Conservation (phyloP, 1,284 basidiomycete species). For the Microbotryum lychnidis-dioicae region DNA sequence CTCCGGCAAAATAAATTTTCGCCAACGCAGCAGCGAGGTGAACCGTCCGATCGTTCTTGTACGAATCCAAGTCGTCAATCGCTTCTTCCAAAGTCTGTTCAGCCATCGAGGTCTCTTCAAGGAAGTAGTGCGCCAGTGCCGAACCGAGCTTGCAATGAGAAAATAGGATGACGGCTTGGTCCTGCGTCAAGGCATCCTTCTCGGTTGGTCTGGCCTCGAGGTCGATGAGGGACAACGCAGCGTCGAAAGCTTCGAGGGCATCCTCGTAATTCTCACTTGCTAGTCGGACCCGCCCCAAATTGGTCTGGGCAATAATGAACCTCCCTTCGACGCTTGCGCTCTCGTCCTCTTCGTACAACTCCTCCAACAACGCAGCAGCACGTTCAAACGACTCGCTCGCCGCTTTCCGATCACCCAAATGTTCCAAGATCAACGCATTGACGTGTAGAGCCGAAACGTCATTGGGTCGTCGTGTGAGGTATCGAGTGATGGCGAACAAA, state of each 20-base stretch:
- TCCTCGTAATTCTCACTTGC: slow-evolving; percentile 52
- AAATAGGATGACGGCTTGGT: slow-evolving; percentile 15
- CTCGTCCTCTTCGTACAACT: slow-evolving; percentile 79
- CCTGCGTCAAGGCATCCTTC: slow-evolving; percentile 1
- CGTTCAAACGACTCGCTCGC: slow-evolving; percentile 55
- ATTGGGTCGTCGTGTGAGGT: slow-evolving; percentile 57
- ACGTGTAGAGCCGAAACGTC: slow-evolving; percentile 76
- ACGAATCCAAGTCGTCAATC: slow-evolving; percentile 19
- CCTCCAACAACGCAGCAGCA: slow-evolving; percentile 67
- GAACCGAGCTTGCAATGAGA: slow-evolving; percentile 25
- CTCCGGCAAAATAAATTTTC: slow-evolving; percentile 13
- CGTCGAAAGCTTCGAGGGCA: slow-evolving; percentile 64
- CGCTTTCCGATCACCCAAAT: slow-evolving; percentile 61
- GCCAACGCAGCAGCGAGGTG: slow-evolving; percentile 10
- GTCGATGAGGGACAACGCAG: slow-evolving; percentile 59
- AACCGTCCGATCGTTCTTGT: background rate
- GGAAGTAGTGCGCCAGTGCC: slow-evolving; percentile 12
- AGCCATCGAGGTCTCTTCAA: slow-evolving; percentile 14
- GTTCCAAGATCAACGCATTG: slow-evolving; percentile 75
- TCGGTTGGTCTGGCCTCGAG: background rate
- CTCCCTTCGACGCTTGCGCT: slow-evolving; percentile 63
- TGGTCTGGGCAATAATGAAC: slow-evolving; percentile 74
- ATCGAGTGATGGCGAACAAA: slow-evolving; percentile 70
- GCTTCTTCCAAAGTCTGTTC: slow-evolving; percentile 16
- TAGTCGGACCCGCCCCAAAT: slow-evolving; percentile 69